Conservation (phyloP, 139 green algal genomes). For the Volvox reticuliferus region DNA sequence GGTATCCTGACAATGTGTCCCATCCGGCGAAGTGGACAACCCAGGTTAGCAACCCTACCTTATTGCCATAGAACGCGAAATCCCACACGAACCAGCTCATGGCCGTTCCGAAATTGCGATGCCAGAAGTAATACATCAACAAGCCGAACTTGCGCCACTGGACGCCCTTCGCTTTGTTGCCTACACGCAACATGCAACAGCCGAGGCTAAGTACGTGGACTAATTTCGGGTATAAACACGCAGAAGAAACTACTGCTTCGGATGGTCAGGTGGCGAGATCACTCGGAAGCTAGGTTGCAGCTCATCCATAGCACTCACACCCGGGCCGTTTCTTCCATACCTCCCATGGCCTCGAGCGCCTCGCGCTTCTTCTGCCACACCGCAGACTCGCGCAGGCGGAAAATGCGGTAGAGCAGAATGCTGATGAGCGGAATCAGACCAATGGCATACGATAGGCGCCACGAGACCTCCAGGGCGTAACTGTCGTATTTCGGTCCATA, state of each 20-base stretch:
- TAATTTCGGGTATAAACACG: no score
- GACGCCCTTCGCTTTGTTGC: not conserved
- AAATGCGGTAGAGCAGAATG: conserved; percentile 40
- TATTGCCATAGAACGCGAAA: conserved; percentile 85
- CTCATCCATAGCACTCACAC: no score
- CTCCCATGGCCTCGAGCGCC: conserved; percentile 35
- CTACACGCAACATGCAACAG: not conserved
- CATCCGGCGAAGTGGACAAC: no score
- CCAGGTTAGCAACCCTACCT: conserved; percentile 64
- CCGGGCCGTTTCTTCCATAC: not conserved
- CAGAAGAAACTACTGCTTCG: no score
- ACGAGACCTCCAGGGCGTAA: conserved; percentile 27
- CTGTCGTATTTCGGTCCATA: conserved; percentile 1
- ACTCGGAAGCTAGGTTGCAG: no score
- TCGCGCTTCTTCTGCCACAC: conserved; percentile 43
- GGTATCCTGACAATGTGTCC: no score
- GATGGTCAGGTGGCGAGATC: no score
- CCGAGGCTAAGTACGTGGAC: no score
- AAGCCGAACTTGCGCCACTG: conserved; percentile 43
- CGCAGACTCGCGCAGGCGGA: conserved; percentile 20
- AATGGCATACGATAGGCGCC: conserved; percentile 49
- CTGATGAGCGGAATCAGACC: conserved; percentile 38
- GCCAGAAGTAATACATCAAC: conserved; percentile 51
- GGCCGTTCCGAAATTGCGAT: conserved; percentile 43
- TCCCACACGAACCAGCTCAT: conserved; percentile 65